phyloP scores from a whole-genome alignment of 192 early-diverging fungal species.

The Mortierella hygrophila region DNA sequence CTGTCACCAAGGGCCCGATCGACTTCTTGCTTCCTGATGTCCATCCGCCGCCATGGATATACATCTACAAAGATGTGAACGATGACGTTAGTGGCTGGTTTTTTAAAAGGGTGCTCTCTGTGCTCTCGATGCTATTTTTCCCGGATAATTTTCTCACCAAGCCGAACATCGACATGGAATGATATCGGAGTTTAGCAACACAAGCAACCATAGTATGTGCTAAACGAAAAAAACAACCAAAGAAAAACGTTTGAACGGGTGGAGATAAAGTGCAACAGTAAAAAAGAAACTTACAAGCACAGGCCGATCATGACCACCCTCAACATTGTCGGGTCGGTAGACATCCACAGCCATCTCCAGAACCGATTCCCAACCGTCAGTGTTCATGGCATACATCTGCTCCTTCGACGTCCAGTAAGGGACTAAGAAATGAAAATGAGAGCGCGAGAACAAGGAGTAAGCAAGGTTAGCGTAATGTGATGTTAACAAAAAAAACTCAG shows the following conservation, averaged over 20 bases:
- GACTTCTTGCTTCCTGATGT: constrained; percentile 64
- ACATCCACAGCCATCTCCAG: constrained; percentile 52
- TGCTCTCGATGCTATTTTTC: background rate
- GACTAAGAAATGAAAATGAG: constrained; percentile 16
- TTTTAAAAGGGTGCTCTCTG: background rate
- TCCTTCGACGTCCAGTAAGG: constrained; percentile 38
- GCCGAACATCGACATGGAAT: constrained; percentile 1
- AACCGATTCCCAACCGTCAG: constrained; percentile 48
- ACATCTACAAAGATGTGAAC: constrained; percentile 52
- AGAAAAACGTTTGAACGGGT: background rate
- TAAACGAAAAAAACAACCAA: background rate
- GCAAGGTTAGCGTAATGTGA: background rate
- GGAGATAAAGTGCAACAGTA: background rate
- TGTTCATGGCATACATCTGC: constrained; percentile 12
- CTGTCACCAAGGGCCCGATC: constrained; percentile 51
- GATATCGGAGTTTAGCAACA: background rate
- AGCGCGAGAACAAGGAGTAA: background rate
- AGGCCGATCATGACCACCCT: constrained; percentile 38
- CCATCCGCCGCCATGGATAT: constrained; percentile 78
- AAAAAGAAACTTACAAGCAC: constrained; percentile 37
- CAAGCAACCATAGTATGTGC: background rate
- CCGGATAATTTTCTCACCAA: background rate
- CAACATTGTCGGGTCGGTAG: constrained; percentile 33
- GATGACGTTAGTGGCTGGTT: background rate
- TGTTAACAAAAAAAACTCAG: background rate